Percentiles rank a stretch among this genome's conserved stretches.
These are phyloP conservation scores for Calonectria pauciramosa DNA, from an alignment of 2,329 filamentous ascomycete species.

Conservation along the genomic window DNA sequence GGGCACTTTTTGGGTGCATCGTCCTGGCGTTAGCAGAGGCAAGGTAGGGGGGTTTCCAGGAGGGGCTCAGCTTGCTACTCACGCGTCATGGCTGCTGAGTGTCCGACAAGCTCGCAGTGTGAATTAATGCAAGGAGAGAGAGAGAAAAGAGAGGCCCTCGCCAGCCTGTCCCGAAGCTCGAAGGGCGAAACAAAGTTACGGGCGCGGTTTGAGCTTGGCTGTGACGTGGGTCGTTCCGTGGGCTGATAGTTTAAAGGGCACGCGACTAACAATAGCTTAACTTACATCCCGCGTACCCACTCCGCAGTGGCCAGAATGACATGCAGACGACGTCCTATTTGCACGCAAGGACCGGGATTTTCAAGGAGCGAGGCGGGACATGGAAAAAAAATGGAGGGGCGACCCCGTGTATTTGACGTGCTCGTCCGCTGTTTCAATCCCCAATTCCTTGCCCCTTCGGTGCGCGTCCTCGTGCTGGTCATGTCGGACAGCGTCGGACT, in stretches of 20 bases:
- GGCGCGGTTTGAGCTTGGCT: background rate
- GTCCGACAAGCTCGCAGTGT: background rate
- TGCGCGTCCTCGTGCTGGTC: background rate
- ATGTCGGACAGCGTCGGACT: background rate
- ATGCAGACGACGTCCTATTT: background rate
- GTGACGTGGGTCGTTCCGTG: conserved; percentile 20
- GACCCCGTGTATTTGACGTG: background rate
- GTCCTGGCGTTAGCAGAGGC: background rate
- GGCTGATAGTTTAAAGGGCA: conserved; percentile 15
- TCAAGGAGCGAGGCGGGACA: background rate
- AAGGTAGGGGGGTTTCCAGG: too few species aligned
- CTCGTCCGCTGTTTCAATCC: background rate
- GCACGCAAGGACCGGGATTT: background rate
- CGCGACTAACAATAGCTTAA: conserved; percentile 15
- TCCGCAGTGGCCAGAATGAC: background rate
- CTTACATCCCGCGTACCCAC: background rate
- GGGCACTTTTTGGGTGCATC: conserved; percentile 57
- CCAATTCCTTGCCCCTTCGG: background rate
- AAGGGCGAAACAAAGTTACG: background rate
- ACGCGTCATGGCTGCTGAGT: conserved; percentile 36
- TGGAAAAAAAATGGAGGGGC: background rate
- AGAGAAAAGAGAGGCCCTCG: background rate
- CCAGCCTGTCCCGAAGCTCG: background rate
- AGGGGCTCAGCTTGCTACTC: background rate
- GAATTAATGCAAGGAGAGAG: background rate